Evolutionary conservation across 164 flowering plant species (phyloP).

Genomic region (Magnolia sinica): DNA sequence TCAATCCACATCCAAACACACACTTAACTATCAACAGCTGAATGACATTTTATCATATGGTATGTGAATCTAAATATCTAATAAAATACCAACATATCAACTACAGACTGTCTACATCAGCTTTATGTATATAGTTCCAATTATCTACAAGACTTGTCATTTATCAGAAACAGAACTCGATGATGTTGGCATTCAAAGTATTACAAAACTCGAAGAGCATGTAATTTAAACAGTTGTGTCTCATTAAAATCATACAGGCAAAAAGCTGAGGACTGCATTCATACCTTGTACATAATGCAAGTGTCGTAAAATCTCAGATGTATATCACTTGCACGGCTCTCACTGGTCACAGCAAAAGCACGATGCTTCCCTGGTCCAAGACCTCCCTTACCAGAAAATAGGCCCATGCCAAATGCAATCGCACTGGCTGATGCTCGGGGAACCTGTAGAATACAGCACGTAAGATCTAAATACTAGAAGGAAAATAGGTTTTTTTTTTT

Average conservation of each 20-base stretch:
- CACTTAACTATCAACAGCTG: not conserved
- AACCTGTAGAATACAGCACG: constrained; percentile 36
- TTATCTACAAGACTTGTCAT: not conserved
- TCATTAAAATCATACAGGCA: not conserved
- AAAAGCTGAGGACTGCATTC: not conserved
- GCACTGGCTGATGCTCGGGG: constrained; percentile 98
- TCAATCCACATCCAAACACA: not conserved
- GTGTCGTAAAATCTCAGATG: constrained; percentile 76
- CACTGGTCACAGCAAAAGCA: constrained; percentile 85
- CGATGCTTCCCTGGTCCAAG: constrained; percentile 75
- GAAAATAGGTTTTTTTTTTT: too few relatives aligned
- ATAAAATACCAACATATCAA: not conserved
- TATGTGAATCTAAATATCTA: too few relatives aligned
- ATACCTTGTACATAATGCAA: constrained; percentile 85
- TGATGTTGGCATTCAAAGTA: not conserved
- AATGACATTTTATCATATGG: too few relatives aligned
- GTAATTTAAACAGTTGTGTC: not conserved
- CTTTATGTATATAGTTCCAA: not conserved
- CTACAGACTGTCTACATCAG: not conserved
- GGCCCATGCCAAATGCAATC: constrained; percentile 95
- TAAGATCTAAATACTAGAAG: not conserved
- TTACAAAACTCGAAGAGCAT: not conserved
- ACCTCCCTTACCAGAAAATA: constrained; percentile 64
- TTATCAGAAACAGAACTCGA: not conserved
- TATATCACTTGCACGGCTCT: constrained; percentile 95